These are phyloP conservation scores for Prunus mira DNA, from an alignment of 306 rosid genomes.

Conservation along the genomic window DNA sequence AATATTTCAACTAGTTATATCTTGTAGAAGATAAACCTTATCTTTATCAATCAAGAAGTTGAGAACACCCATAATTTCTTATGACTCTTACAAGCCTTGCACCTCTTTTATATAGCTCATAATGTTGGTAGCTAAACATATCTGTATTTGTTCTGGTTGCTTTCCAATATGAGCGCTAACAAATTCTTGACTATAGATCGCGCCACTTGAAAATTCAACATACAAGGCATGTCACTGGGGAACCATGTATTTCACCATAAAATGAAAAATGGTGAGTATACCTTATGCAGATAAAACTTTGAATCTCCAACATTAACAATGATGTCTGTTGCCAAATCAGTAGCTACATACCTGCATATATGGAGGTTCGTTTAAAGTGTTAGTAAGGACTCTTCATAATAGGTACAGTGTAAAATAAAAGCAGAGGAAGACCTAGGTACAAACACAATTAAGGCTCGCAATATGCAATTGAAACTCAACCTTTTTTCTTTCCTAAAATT, in stretches of 20 bases:
- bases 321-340: constrained; percentile 83
- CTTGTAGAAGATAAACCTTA: background rate
- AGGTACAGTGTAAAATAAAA: background rate
- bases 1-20: background rate
- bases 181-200: background rate
- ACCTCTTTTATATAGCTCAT: background rate
- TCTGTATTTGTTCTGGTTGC: background rate
- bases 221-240: background rate
- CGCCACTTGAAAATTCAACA: background rate
- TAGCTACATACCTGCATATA: constrained; percentile 72
- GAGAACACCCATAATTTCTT: background rate
- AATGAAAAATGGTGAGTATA: constrained; percentile 12
- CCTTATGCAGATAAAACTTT: constrained; percentile 88
- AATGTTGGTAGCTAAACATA: background rate
- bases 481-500: background rate
- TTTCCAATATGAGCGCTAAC: background rate
- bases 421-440: background rate
- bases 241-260: constrained; percentile 1
- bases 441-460: background rate
- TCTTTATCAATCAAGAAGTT: background rate
- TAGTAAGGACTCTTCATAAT: background rate
- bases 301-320: constrained; percentile 58
- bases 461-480: background rate
- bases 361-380: background rate
- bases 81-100: background rate